Base-by-base conservation (phyloP, 2,329 filamentous ascomycete species). In the Neofusicoccum umdonicola region DNA sequence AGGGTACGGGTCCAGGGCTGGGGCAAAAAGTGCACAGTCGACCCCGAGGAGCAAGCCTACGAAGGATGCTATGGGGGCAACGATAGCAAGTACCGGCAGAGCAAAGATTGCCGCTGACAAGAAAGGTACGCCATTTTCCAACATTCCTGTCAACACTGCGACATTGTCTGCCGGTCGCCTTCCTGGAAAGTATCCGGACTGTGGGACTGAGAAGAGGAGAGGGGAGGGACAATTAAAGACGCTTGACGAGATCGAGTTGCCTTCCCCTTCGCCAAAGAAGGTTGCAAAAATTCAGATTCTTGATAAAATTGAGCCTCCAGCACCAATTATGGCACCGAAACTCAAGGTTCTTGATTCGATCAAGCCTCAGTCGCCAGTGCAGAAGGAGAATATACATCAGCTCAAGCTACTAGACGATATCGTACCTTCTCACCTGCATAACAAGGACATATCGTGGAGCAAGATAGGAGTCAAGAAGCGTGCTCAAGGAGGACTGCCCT, bases 101-200 rank as follows among this genome's bases (percentile, higher is more conserved):
- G 22, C 27, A 31, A 19, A 3, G 19, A 9, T 17, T 8, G 45
- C 17, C 22, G 42, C 19, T 22, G 27, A n/a, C 31, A 60, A 60
- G 17, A 60, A 60, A 60, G 56, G 56, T 60, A 60, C 27, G 56
- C 56, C 41, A 47, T 37, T 60, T 37, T 47, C 56, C n/a, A 19
- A 8, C 5, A 19, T 47, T 60, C 47, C 42, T 11, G 39, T 5
- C 2, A 47, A 48, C 6, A 27, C 22, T 8, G 17, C 31, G n/a
- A 37, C 31, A 15, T 5, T 15, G 5, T 37, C 56, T 47, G 27
- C 42, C 31, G 15, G 48, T 41, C 31, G 42, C 27, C 15, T 47
- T 58, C 8, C 39, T 47, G 56, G 42, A 37, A 31, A 60, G 11
- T 12, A 13, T 45, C n/a, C 27, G n/a, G 27, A 3, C 31, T 39